Conservation (phyloP, 768 basidiomycete genomes). For the Mycena vulgaris region DNA sequence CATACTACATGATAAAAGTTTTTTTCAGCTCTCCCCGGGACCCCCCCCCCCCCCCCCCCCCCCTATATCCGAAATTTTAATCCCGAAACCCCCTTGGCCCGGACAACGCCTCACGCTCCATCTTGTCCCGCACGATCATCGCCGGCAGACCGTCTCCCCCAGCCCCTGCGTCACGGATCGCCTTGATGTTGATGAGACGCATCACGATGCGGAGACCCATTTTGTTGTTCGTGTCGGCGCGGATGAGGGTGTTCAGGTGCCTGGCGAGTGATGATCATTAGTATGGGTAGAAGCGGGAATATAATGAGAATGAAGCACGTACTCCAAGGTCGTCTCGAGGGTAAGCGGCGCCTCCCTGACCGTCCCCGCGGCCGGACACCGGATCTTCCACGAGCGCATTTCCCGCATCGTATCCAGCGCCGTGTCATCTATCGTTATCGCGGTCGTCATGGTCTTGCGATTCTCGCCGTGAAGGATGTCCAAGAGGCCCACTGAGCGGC, state of each 20-base stretch:
- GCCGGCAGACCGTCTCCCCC: background rate
- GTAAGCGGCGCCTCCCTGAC: background rate
- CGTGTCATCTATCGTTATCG: too few relatives aligned
- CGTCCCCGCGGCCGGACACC: background rate
- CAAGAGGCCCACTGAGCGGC: too few relatives aligned
- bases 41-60: too few relatives aligned
- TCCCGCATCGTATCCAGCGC: too few relatives aligned
- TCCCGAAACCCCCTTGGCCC: too few relatives aligned
- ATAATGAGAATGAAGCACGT: background rate
- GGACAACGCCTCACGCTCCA: conserved; percentile 11
- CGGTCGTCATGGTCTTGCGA: too few relatives aligned
- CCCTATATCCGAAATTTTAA: too few relatives aligned
- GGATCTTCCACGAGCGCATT: background rate
- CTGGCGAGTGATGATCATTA: background rate
- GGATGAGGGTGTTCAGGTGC: conserved; percentile 5
- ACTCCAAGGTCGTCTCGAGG: conserved; percentile 1
- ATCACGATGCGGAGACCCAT: conserved; percentile 4
- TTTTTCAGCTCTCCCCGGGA: too few relatives aligned
- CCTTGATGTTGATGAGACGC: conserved; percentile 6
- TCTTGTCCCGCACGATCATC: conserved; percentile 7
- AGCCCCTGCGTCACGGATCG: conserved; percentile 1
- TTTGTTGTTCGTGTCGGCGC: conserved; percentile 6
- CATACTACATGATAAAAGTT: too few relatives aligned
- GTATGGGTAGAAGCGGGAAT: background rate
- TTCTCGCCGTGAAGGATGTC: too few relatives aligned